Base-by-base conservation (phyloP, 345 rosid species). In the Carallia pectinifolia region DNA sequence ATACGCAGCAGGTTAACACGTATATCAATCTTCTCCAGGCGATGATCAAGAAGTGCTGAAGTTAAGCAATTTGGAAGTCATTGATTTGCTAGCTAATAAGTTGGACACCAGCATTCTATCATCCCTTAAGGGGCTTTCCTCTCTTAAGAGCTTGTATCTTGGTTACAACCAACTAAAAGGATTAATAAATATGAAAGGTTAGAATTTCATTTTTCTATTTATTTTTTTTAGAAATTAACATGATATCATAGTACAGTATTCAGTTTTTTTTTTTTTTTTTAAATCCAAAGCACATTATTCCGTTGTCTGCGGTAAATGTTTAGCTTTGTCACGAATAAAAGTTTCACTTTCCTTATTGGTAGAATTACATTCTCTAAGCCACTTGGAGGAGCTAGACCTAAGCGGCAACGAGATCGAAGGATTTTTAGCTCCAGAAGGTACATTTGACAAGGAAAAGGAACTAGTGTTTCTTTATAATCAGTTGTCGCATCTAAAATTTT, bases 351-450 rank as follows among this genome's bases (percentile, higher is more conserved):
- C 33, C 8, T 18, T 31, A 4, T 6, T 19, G 6, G 6, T 13
- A 72, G 71, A 39, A 39, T 7, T 72, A 16, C 7, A 6, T 7
- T 62, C 50, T 55, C 44, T 73, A 13, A 34, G 17, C 27, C 53
- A 69, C 10, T 36, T 78, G 39, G 37, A 60, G 40, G 64, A 23
- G 64, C 9, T 78, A 17, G 40, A 61, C 38, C 18, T 73, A 7
- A 31, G 68, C 6, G 8, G 10, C 2, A 77, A 64, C 48, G 29
- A 68, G 13, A 30, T 67, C 7, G 34, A 16, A 2, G 7, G 30
- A 29, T 34, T 77, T 3, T 9, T 53, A 3, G 4, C 40, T 16
- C 31, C 62, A 16, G 39, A 27, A 77, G 76, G 80, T 68, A 72
- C 7, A 1, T 33, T 33, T 33, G 34, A 33, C 34, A 33, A 33